Percentiles rank a stretch among this genome's conserved stretches.
phyloP scores from a whole-genome alignment of 345 rosid genomes.

The Lenwebbia sp. region DNA sequence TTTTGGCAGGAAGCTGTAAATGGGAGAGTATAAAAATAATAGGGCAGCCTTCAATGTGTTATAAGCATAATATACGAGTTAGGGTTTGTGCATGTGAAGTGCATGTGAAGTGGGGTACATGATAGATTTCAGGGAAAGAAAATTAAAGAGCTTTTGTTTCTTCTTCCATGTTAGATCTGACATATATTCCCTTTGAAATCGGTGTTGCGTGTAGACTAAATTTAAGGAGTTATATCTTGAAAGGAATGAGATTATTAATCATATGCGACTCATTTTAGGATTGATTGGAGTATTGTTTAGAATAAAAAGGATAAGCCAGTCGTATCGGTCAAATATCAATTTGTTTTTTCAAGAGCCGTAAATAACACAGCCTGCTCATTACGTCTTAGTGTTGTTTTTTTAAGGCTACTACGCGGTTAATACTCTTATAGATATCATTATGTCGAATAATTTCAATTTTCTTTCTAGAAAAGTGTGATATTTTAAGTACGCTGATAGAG shows the following conservation, averaged over 20 bases:
- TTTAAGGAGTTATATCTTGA: neutral
- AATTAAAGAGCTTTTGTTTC: neutral
- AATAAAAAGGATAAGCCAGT: neutral
- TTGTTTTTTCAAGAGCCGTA: neutral
- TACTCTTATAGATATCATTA: neutral
- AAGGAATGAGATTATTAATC: neutral
- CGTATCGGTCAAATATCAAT: neutral
- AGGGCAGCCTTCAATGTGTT: neutral
- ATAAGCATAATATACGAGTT: neutral
- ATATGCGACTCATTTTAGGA: neutral
- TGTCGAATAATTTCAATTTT: neutral
- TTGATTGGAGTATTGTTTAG: neutral
- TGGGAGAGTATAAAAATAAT: neutral
- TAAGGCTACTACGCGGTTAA: accelerated
- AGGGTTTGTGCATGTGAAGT: neutral
- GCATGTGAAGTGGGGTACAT: neutral
- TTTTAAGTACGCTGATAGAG: neutral
- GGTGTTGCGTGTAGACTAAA: neutral
- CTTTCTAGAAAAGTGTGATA: neutral
- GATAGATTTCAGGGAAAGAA: neutral
- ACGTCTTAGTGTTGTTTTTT: neutral
- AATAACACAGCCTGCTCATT: neutral
- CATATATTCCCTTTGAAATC: neutral
- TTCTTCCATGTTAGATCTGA: neutral
- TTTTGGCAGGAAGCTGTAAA: neutral